Percentiles rank a stretch among this genome's conserved stretches.
These are phyloP conservation scores for Gymnopus androsaceus DNA, from an alignment of 1,284 basidiomycete species.

Conservation along the genomic window DNA sequence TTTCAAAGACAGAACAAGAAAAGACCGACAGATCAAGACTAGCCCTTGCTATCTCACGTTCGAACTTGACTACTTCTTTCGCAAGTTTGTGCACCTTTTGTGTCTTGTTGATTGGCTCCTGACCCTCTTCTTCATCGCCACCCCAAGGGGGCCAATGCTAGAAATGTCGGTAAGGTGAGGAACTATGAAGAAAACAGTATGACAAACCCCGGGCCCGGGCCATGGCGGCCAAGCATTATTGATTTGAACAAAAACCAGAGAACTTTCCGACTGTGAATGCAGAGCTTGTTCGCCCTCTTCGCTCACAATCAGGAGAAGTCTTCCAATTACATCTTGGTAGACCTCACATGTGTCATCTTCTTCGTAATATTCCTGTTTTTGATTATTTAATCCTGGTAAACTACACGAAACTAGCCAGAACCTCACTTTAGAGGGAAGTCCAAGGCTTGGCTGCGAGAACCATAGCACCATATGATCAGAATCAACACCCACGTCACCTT, in stretches of 20 bases:
- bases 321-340: slow-evolving; percentile 73
- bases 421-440: slow-evolving; percentile 83
- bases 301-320: slow-evolving; percentile 66
- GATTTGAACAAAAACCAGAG: slow-evolving; percentile 18
- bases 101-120: slow-evolving; percentile 44
- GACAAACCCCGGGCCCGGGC: too few relatives aligned
- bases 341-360: slow-evolving; percentile 72
- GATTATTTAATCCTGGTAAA: slow-evolving; percentile 9
- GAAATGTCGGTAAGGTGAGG: too few relatives aligned
- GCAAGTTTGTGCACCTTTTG: slow-evolving; percentile 66
- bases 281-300: slow-evolving; percentile 42
- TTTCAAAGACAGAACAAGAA: not conserved
- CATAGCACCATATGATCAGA: slow-evolving; percentile 86
- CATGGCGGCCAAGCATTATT: slow-evolving; percentile 71
- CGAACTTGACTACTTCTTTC: slow-evolving; percentile 77
- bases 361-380: slow-evolving; percentile 82
- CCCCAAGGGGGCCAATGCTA: slow-evolving; percentile 85
- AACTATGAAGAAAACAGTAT: too few relatives aligned
- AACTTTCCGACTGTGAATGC: not conserved
- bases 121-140: slow-evolving; percentile 56
- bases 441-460: slow-evolving; percentile 83
- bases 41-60: slow-evolving; percentile 78
- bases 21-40: slow-evolving; percentile 74
- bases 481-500: slow-evolving; percentile 89
- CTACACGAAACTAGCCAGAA: not conserved